These are phyloP conservation scores for Oldenlandia corymbosa DNA, from an alignment of 257 asterid genomes.

Conservation along the genomic window DNA sequence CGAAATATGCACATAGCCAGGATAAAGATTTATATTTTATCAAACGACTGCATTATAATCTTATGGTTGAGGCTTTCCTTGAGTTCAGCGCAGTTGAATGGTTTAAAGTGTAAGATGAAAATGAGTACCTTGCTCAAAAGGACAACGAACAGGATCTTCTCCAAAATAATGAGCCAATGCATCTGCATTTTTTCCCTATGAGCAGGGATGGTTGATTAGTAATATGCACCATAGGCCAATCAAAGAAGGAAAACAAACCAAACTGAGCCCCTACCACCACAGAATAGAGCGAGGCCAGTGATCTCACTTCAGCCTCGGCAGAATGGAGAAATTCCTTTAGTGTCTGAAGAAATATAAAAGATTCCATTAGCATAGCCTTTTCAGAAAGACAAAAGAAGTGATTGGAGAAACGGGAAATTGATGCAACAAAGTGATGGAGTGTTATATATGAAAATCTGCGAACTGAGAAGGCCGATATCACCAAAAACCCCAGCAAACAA, in stretches of 20 bases:
- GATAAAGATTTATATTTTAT: no score
- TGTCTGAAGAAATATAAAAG: constrained; percentile 48
- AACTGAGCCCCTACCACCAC: constrained; percentile 51
- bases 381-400: no score
- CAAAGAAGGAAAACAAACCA: background rate
- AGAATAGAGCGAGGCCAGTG: constrained; percentile 64
- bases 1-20: no score
- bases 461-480: background rate
- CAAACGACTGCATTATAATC: background rate
- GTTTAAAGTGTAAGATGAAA: background rate
- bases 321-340: constrained; percentile 52
- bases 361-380: no score
- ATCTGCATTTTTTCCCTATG: constrained; percentile 84
- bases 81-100: background rate
- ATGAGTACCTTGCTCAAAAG: constrained; percentile 83
- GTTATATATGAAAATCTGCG: no score
- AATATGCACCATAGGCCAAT: background rate
- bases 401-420: no score
- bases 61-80: background rate
- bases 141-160: constrained; percentile 79
- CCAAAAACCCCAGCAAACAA: background rate
- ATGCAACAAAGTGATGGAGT: no score
- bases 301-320: constrained; percentile 70
- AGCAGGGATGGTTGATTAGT: background rate
- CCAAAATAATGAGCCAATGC: constrained; percentile 80